Conservation (phyloP, 2,329 filamentous ascomycete genomes). For the Pseudogymnoascus sp. region DNA sequence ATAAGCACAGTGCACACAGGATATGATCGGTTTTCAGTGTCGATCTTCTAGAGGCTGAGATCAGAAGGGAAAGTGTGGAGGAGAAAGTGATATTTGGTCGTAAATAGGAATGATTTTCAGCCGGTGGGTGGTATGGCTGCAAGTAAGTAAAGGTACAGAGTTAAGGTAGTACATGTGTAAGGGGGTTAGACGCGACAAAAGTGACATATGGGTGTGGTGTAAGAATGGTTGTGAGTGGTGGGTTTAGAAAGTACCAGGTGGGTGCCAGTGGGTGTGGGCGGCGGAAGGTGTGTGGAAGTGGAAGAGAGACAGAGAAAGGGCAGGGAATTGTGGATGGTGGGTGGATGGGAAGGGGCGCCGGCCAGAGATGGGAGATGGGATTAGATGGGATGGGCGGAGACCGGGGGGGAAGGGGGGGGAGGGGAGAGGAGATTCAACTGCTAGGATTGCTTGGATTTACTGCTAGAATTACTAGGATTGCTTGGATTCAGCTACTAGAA, state of each 20-base stretch:
- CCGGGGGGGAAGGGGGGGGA: not conserved
- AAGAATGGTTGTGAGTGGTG: not conserved
- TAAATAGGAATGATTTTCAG: conserved; percentile 5
- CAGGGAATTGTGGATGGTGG: not conserved
- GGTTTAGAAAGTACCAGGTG: not conserved
- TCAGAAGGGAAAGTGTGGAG: conserved; percentile 1
- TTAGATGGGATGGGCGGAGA: not conserved
- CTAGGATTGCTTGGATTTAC: not conserved
- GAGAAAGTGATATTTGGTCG: conserved; percentile 3
- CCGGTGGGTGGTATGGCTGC: not conserved
- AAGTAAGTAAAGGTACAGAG: not conserved
- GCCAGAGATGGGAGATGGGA: not conserved
- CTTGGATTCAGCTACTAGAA: not conserved
- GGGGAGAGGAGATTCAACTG: not conserved
- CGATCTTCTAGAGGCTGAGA: conserved; percentile 1
- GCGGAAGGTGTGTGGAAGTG: not conserved
- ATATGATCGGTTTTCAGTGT: not conserved
- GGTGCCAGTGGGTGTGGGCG: not conserved
- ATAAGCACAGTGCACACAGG: not conserved
- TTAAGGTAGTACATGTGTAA: not conserved
- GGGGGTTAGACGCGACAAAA: not conserved
- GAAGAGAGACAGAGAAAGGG: not conserved
- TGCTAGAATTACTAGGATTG: not conserved
- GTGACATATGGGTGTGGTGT: not conserved
- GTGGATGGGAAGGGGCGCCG: not conserved